phyloP scores from a whole-genome alignment of 2,329 filamentous ascomycete species.

The Ascochyta fabae region DNA sequence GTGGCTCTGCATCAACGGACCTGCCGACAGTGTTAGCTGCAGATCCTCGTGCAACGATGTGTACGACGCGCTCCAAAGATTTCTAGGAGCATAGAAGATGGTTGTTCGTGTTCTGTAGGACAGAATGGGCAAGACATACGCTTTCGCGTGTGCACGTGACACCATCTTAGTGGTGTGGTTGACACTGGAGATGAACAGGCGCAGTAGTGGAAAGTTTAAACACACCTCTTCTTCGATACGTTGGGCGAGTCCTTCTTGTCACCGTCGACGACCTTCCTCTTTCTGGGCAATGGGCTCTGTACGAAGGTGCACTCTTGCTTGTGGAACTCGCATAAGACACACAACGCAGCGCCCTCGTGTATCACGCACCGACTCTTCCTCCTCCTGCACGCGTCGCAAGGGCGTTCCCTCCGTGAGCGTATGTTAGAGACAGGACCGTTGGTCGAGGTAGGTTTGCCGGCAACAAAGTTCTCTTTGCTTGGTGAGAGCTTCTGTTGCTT shows the following conservation, averaged over 20 bases:
- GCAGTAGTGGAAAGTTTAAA: conserved; percentile 36
- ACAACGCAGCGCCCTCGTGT: conserved; percentile 75
- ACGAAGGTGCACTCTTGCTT: conserved; percentile 80
- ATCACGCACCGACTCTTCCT: conserved; percentile 79
- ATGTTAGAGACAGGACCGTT: conserved; percentile 47
- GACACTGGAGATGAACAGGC: conserved; percentile 11
- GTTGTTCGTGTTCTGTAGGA: neutral
- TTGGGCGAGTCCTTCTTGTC: conserved; percentile 64
- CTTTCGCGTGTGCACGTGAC: conserved; percentile 34
- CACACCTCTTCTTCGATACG: conserved; percentile 71
- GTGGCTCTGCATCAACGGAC: conserved; percentile 49
- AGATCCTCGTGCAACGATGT: conserved; percentile 11
- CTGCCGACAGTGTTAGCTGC: conserved; percentile 41
- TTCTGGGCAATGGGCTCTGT: conserved; percentile 77
- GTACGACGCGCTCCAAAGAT: neutral
- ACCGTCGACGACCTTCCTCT: conserved; percentile 76
- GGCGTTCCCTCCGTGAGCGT: conserved; percentile 50
- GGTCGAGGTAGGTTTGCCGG: conserved; percentile 47
- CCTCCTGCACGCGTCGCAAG: conserved; percentile 72
- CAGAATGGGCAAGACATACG: neutral
- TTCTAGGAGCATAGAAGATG: neutral
- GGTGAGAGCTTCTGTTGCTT: conserved; percentile 50
- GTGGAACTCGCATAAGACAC: conserved; percentile 78
- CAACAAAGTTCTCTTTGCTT: conserved; percentile 52
- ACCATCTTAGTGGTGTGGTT: conserved; percentile 8